Conservation (phyloP, 2,329 filamentous ascomycete species). For the Pseudohalonectria lignicola region DNA sequence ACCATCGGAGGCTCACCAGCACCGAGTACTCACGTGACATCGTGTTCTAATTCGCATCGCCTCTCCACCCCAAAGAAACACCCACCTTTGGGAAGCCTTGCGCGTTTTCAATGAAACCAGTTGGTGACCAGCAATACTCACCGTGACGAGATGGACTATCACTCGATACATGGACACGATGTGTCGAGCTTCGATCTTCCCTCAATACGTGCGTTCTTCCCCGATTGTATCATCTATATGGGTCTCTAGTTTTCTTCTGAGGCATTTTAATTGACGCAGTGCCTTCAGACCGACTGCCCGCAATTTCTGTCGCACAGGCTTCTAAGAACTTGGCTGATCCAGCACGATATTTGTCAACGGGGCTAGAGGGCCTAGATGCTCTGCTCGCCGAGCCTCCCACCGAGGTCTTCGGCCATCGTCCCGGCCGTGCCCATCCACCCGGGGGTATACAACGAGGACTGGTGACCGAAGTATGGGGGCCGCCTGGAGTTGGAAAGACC, state of each 20-base stretch:
- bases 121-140: too few species aligned
- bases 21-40: too few species aligned
- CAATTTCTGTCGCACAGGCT: slow-evolving; percentile 64
- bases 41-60: too few species aligned
- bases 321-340: slow-evolving; percentile 47
- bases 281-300: slow-evolving; percentile 60
- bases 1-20: too few species aligned
- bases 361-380: slow-evolving; percentile 40
- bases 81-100: too few species aligned
- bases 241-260: too few species aligned
- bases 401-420: not conserved
- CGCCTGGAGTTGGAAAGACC: slow-evolving; percentile 78
- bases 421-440: slow-evolving; percentile 2
- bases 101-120: too few species aligned
- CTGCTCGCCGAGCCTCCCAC: slow-evolving; percentile 20
- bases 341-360: slow-evolving; percentile 42
- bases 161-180: slow-evolving; percentile 48
- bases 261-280: slow-evolving; percentile 8
- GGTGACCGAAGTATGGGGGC: slow-evolving; percentile 80
- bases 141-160: slow-evolving; percentile 41
- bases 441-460: slow-evolving; percentile 63
- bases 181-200: slow-evolving; percentile 48
- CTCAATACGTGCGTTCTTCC: slow-evolving; percentile 34
- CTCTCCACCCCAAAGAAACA: too few species aligned
- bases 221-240: not conserved